phyloP scores from a whole-genome alignment of 441 rosid genomes.

The Adansonia madagascariensis region DNA sequence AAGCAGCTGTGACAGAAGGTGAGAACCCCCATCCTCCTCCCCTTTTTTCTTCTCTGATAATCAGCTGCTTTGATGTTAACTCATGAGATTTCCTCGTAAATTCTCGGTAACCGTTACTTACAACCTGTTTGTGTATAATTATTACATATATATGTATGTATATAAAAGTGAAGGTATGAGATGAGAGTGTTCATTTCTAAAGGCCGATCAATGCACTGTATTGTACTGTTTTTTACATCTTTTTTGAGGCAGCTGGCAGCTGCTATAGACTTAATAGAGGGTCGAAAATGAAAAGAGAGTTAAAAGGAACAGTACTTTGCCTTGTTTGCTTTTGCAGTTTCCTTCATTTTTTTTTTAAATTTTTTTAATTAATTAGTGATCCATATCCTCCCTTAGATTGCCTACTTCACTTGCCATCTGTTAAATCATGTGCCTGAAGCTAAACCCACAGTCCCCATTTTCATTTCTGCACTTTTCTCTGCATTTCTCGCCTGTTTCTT shows the following conservation, averaged over 20 bases:
- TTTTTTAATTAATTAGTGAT: background rate
- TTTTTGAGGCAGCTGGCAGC: background rate
- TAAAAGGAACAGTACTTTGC: slow-evolving; percentile 22
- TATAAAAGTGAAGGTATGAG: background rate
- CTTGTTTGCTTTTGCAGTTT: slow-evolving; percentile 27
- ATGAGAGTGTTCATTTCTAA: background rate
- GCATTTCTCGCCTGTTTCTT: too few relatives aligned
- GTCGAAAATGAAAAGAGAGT: background rate
- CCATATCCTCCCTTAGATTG: background rate
- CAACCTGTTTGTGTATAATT: slow-evolving; percentile 28
- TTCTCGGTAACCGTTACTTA: slow-evolving; percentile 38
- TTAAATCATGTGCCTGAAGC: slow-evolving; percentile 21
- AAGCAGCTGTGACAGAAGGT: background rate
- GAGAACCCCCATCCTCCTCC: background rate
- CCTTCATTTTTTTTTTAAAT: background rate
- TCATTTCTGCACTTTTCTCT: background rate
- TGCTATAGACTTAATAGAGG: background rate
- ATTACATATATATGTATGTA: background rate
- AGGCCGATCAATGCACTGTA: slow-evolving; percentile 1
- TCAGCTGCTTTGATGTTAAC: slow-evolving; percentile 40
- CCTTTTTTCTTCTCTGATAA: background rate
- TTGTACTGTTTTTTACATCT: background rate
- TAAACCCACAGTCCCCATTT: background rate
- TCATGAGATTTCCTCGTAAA: slow-evolving; percentile 45
- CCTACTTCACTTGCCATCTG: background rate